phyloP scores from a whole-genome alignment of 345 rosid genomes.

The Cardamine chenopodiifolia region DNA sequence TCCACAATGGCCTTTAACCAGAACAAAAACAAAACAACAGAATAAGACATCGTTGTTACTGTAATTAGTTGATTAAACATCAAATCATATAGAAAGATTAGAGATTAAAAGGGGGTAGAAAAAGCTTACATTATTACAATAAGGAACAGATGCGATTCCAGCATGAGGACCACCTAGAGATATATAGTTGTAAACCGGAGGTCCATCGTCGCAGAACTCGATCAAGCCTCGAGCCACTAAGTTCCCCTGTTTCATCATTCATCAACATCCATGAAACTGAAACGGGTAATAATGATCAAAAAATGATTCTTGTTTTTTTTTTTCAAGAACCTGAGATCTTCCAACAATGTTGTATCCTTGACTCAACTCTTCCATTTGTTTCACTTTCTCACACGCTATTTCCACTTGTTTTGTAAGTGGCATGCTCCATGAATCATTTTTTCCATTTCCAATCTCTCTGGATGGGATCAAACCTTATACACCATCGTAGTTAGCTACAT shows the following conservation, averaged over 20 bases:
- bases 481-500: neutral
- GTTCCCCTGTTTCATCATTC: constrained; percentile 62
- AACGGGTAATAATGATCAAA: neutral
- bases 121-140: constrained; percentile 75
- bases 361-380: constrained; percentile 69
- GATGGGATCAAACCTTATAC: constrained; percentile 5
- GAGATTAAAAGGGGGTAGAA: neutral
- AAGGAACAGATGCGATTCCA: constrained; percentile 88
- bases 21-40: neutral
- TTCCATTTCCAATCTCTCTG: constrained; percentile 86
- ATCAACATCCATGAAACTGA: neutral
- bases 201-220: constrained; percentile 79
- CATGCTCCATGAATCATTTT: constrained; percentile 80
- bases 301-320: neutral
- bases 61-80: neutral
- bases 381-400: constrained; percentile 77
- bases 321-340: constrained; percentile 29
- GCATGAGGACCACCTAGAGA: constrained; percentile 96
- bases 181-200: constrained; percentile 71
- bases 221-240: constrained; percentile 83
- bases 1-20: constrained; percentile 50
- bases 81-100: neutral
- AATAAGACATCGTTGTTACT: neutral
- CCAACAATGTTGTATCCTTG: neutral
- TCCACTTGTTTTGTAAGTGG: constrained; percentile 73